Evolutionary conservation across 441 rosid genomes (phyloP).

Genomic region (California macrophylla): DNA sequence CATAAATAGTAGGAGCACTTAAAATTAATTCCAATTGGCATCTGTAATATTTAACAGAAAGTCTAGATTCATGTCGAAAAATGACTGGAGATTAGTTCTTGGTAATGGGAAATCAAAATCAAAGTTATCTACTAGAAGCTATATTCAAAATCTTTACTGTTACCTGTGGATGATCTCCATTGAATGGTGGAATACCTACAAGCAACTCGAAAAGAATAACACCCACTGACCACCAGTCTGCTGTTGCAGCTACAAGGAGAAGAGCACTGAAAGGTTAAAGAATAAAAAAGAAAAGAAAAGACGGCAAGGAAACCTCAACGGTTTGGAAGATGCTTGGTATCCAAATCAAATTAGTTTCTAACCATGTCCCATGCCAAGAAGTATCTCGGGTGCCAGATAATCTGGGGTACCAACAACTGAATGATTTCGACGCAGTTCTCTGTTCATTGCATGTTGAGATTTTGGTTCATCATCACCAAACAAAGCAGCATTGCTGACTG

Average conservation of each 20-base stretch:
- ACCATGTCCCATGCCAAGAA: constrained; percentile 99
- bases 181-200: constrained; percentile 89
- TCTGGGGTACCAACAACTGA: constrained; percentile 91
- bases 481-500: constrained; percentile 45
- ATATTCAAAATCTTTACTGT: background rate
- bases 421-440: constrained; percentile 62
- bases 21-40: background rate
- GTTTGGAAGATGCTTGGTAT: background rate
- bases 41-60: background rate
- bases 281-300: constrained; percentile 1
- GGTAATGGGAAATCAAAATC: background rate
- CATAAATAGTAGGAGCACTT: background rate
- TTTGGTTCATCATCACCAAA: constrained; percentile 47
- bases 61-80: background rate
- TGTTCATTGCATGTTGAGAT: constrained; percentile 31
- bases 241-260: constrained; percentile 58
- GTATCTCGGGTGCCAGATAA: constrained; percentile 97
- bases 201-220: constrained; percentile 84
- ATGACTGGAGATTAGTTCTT: background rate
- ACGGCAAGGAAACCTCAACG: background rate
- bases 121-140: background rate
- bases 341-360: constrained; percentile 20
- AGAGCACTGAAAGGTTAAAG: constrained; percentile 13
- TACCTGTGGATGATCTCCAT: constrained; percentile 87
- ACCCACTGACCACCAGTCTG: constrained; percentile 99